A percentile compares a stretch with the other conserved stretches of the same genome.
phyloP scores from a whole-genome alignment of 75 land plant genomes.

The Larix kaempferi region DNA sequence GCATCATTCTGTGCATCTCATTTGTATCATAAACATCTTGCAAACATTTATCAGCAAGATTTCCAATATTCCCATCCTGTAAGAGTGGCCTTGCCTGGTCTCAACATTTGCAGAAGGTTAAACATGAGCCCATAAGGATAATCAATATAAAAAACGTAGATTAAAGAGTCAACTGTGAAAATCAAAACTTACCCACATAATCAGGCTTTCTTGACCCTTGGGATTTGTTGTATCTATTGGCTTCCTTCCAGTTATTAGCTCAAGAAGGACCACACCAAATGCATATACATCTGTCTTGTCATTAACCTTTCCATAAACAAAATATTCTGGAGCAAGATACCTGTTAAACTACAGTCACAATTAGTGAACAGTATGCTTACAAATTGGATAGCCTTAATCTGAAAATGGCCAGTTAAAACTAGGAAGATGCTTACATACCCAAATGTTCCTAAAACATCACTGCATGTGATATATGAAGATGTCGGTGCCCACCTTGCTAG shows the following conservation, averaged over 20 bases:
- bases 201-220: slow-evolving; percentile 83
- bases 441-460: slow-evolving; percentile 88
- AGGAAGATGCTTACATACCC: slow-evolving; percentile 41
- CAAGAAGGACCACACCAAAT: slow-evolving; percentile 95
- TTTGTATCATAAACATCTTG: slow-evolving; percentile 29
- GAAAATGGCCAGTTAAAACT: not conserved
- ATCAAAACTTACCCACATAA: slow-evolving; percentile 76
- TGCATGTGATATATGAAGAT: slow-evolving; percentile 44
- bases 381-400: not conserved
- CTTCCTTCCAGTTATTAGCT: slow-evolving; percentile 79
- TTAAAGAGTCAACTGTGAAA: not conserved
- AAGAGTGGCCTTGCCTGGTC: slow-evolving; percentile 76
- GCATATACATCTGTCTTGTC: slow-evolving; percentile 91
- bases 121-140: not conserved
- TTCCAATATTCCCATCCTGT: slow-evolving; percentile 27
- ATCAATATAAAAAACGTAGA: not conserved
- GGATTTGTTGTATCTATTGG: slow-evolving; percentile 66
- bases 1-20: slow-evolving; percentile 68
- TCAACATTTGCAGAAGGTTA: slow-evolving; percentile 6
- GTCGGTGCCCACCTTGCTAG: slow-evolving; percentile 84
- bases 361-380: not conserved
- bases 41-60: slow-evolving; percentile 60
- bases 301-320: slow-evolving; percentile 85
- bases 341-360: slow-evolving; percentile 29
- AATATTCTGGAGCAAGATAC: slow-evolving; percentile 95